A percentile compares a stretch with the other conserved stretches of the same genome.
phyloP scores from a whole-genome alignment of 2,329 filamentous ascomycete species.

The Colletotrichum graminicola region DNA sequence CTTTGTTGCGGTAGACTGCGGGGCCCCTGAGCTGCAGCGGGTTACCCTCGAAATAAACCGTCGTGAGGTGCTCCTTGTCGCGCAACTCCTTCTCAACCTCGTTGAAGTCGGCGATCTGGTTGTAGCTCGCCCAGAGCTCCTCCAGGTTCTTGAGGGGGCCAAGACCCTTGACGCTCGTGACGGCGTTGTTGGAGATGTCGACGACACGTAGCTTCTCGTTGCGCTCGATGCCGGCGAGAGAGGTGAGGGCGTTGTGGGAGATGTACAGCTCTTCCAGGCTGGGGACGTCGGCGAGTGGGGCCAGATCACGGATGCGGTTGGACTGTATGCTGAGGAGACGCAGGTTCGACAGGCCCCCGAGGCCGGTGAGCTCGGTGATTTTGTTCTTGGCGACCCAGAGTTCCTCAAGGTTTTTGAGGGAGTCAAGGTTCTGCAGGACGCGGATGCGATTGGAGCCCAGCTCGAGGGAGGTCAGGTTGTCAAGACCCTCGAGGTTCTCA shows the following conservation, averaged over 20 bases:
- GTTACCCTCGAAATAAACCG: constrained; percentile 97
- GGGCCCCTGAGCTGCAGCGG: constrained; percentile 83
- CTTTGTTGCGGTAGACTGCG: constrained; percentile 94
- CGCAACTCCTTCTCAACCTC: constrained; percentile 84
- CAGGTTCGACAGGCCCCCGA: constrained; percentile 81
- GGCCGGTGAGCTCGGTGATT: constrained; percentile 84
- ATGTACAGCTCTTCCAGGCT: constrained; percentile 94
- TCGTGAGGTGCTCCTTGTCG: constrained; percentile 84
- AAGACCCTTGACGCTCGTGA: constrained; percentile 80
- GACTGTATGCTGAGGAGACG: constrained; percentile 94
- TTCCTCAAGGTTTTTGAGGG: constrained; percentile 82
- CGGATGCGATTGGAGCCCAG: constrained; percentile 92
- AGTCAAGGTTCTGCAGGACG: constrained; percentile 87
- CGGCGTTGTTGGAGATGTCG: constrained; percentile 90
- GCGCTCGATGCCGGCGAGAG: constrained; percentile 78
- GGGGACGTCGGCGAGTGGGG: constrained; percentile 78
- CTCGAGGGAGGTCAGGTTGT: constrained; percentile 84
- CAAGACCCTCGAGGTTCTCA: constrained; percentile 83
- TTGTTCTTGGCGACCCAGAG: constrained; percentile 98
- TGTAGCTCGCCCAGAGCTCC: constrained; percentile 96
- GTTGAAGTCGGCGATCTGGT: constrained; percentile 81
- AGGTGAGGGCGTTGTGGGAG: constrained; percentile 90
- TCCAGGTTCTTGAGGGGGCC: constrained; percentile 78
- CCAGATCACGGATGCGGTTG: constrained; percentile 86
- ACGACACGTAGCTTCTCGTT: constrained; percentile 79